Percentiles rank a stretch among this genome's conserved stretches.
Evolutionary conservation across 192 early-diverging fungal genomes (phyloP).

Genomic region (Paraglomus occultum): DNA sequence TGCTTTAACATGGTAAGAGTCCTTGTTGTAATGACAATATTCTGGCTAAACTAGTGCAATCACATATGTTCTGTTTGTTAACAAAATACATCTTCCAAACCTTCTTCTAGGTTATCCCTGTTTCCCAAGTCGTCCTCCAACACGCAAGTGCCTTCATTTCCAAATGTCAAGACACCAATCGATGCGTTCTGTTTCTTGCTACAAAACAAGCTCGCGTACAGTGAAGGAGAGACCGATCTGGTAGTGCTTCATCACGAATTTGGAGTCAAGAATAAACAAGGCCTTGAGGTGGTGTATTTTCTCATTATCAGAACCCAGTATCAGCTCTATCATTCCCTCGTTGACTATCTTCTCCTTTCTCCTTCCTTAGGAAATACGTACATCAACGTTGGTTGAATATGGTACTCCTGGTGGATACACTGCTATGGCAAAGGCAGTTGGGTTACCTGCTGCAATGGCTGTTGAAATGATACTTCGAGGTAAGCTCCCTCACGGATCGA

Average conservation of each 20-base stretch:
- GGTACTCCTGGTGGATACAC: slow-evolving; percentile 63
- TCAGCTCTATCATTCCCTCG: no score
- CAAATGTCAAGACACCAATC: slow-evolving; percentile 54
- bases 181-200: slow-evolving; percentile 86
- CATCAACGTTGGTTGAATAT: slow-evolving; percentile 67
- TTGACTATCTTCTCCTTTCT: no score
- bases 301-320: no score
- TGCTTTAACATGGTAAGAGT: slow-evolving; percentile 59
- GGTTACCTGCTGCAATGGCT: slow-evolving; percentile 76
- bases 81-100: slow-evolving; percentile 12
- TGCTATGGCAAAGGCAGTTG: slow-evolving; percentile 83
- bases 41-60: neutral
- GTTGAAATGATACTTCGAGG: slow-evolving; percentile 64
- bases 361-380: slow-evolving; percentile 45
- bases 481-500: slow-evolving; percentile 14
- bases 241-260: slow-evolving; percentile 95
- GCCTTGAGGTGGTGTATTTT: slow-evolving; percentile 45
- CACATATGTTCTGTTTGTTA: neutral
- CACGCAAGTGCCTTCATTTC: slow-evolving; percentile 27
- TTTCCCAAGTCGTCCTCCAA: slow-evolving; percentile 27
- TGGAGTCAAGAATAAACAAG: slow-evolving; percentile 68
- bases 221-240: slow-evolving; percentile 84
- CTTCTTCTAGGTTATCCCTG: slow-evolving; percentile 28
- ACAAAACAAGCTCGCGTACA: slow-evolving; percentile 74
- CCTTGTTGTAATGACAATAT: no score